A percentile compares a stretch with the other conserved stretches of the same genome.
phyloP scores from a whole-genome alignment of 2,329 filamentous ascomycete species.

The Arthrobotrys megalospora region DNA sequence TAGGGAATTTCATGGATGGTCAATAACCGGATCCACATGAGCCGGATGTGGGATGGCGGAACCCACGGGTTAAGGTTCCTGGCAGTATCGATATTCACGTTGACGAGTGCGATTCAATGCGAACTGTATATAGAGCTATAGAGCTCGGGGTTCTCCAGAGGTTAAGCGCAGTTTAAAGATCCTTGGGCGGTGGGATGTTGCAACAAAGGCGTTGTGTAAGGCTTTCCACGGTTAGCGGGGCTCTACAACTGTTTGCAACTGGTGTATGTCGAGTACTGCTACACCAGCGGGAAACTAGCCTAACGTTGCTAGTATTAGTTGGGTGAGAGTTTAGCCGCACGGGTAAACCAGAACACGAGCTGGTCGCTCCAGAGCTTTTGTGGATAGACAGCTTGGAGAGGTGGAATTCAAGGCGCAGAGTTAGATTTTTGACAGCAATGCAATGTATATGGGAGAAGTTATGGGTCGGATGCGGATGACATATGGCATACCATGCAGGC shows the following conservation, averaged over 20 bases:
- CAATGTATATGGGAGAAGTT: background rate
- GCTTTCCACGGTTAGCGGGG: conserved; percentile 7
- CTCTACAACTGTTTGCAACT: background rate
- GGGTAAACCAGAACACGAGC: background rate
- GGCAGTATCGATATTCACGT: background rate
- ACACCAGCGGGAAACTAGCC: background rate
- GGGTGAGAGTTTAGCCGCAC: background rate
- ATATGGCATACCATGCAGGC: background rate
- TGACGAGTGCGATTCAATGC: background rate
- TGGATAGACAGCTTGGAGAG: too few relatives aligned
- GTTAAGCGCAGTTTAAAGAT: background rate
- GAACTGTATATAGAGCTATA: background rate
- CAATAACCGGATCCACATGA: background rate
- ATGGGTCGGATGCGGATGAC: background rate
- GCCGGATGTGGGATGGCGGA: background rate
- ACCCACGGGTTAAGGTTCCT: background rate
- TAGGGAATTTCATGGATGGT: conserved; percentile 4
- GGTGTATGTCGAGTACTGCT: too few relatives aligned
- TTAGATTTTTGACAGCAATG: background rate
- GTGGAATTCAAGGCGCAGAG: too few relatives aligned
- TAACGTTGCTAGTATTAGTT: background rate
- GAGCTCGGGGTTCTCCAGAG: background rate
- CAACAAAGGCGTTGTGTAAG: conserved; percentile 34
- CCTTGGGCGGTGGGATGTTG: conserved; percentile 1
- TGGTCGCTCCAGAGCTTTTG: too few relatives aligned